Percentiles rank a stretch among this genome's conserved stretches.
Conservation (phyloP, 805 yeast species). For the Ogataea populi-albae region DNA sequence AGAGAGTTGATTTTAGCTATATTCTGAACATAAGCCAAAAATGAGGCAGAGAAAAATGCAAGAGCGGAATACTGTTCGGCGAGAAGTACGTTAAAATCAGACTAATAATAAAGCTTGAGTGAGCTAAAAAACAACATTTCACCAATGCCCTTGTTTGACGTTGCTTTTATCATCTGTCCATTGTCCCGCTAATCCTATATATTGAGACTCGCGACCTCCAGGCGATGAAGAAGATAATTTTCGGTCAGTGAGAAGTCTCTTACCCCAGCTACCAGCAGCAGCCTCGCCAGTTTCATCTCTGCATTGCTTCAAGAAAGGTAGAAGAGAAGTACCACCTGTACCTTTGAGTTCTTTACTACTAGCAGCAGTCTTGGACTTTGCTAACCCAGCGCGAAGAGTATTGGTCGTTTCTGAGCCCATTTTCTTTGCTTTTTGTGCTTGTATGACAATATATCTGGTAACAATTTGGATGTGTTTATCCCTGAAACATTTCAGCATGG, state of each 20-base stretch:
- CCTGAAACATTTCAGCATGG: conserved; percentile 83
- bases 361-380: conserved; percentile 38
- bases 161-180: conserved; percentile 30
- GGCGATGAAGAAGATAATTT: conserved; percentile 9
- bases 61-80: too few species aligned
- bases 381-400: conserved; percentile 67
- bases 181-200: conserved; percentile 32
- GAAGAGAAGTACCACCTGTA: conserved; percentile 90
- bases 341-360: conserved; percentile 61
- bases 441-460: conserved; percentile 79
- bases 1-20: too few species aligned
- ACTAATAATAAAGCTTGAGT: too few species aligned
- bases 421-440: conserved; percentile 56
- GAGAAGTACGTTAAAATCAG: too few species aligned
- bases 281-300: conserved; percentile 94
- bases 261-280: conserved; percentile 93
- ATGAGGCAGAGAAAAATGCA: too few species aligned
- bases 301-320: conserved; percentile 92
- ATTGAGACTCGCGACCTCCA: conserved; percentile 11
- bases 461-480: conserved; percentile 93
- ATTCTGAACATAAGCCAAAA: too few species aligned
- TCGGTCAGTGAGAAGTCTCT: conserved; percentile 55
- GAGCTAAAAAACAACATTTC: too few species aligned
- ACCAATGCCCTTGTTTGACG: conserved; percentile 31
- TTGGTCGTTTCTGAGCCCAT: conserved; percentile 47